Evolutionary conservation across 345 rosid genomes (phyloP).

Genomic region (Linum tenue): DNA sequence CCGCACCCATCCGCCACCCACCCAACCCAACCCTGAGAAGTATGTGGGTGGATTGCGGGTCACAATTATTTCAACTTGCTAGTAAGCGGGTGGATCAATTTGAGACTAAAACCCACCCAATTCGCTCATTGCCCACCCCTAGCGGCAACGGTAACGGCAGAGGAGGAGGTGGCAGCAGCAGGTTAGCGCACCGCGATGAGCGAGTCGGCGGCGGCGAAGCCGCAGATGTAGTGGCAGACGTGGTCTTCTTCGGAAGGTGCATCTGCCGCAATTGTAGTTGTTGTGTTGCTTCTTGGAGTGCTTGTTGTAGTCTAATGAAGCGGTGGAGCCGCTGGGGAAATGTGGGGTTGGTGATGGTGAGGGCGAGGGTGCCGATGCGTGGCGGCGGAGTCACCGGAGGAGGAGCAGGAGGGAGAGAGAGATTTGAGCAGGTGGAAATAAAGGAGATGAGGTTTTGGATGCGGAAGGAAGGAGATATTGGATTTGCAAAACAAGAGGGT

Average conservation of each 20-base stretch:
- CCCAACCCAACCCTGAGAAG: too few relatives aligned
- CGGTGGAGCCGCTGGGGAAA: slow-evolving; percentile 37
- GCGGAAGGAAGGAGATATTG: slow-evolving; percentile 7
- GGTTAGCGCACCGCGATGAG: slow-evolving; percentile 18
- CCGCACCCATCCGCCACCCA: too few relatives aligned
- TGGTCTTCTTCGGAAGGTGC: slow-evolving; percentile 93
- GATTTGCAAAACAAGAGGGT: slow-evolving; percentile 1
- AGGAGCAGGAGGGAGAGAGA: slow-evolving; percentile 1
- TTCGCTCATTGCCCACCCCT: too few relatives aligned
- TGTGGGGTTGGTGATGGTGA: slow-evolving; percentile 25
- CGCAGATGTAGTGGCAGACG: slow-evolving; percentile 31
- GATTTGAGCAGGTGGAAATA: slow-evolving; percentile 1
- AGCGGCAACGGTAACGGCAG: neutral
- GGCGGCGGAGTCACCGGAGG: neutral
- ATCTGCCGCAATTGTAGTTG: slow-evolving; percentile 89
- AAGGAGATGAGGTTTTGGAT: neutral
- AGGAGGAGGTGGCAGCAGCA: slow-evolving; percentile 27
- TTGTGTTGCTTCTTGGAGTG: slow-evolving; percentile 55
- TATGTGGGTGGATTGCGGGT: too few relatives aligned
- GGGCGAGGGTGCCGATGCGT: slow-evolving; percentile 35
- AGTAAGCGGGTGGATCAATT: too few relatives aligned
- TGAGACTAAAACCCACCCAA: too few relatives aligned
- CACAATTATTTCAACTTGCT: too few relatives aligned
- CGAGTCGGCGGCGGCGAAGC: slow-evolving; percentile 7
- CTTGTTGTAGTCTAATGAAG: slow-evolving; percentile 34